A percentile compares a stretch with the other conserved stretches of the same genome.
These are phyloP conservation scores for Cryomyces antarcticus DNA, from an alignment of 495 filamentous ascomycete genomes.

Conservation along the genomic window DNA sequence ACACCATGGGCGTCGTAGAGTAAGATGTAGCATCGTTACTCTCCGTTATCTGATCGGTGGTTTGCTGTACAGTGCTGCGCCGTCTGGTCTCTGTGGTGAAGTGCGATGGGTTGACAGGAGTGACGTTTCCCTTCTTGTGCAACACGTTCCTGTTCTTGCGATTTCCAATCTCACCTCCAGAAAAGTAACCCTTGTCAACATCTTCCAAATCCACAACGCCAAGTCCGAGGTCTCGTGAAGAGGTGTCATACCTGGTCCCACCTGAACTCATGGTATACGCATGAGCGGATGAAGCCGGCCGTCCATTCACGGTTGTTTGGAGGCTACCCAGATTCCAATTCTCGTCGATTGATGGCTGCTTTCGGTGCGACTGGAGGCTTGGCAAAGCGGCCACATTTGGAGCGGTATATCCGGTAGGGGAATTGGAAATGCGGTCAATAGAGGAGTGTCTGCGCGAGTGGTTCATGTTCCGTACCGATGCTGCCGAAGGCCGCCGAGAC, in stretches of 20 bases:
- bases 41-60: neutral
- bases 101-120: constrained; percentile 46
- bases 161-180: constrained; percentile 65
- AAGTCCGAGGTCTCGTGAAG: constrained; percentile 3
- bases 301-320: constrained; percentile 5
- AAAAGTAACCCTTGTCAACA: constrained; percentile 84
- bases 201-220: constrained; percentile 24
- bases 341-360: constrained; percentile 72
- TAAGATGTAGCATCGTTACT: constrained; percentile 39
- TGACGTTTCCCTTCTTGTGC: constrained; percentile 48
- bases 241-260: constrained; percentile 3
- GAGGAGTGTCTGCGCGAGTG: constrained; percentile 77
- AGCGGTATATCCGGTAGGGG: constrained; percentile 1
- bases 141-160: constrained; percentile 51
- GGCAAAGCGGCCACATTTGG: constrained; percentile 1
- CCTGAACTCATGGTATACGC: constrained; percentile 16
- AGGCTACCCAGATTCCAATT: constrained; percentile 59
- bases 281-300: constrained; percentile 10
- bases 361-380: constrained; percentile 34
- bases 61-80: neutral
- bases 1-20: neutral
- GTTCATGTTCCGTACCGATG: constrained; percentile 64
- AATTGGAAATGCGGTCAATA: constrained; percentile 34
- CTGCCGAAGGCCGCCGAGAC: constrained; percentile 39
- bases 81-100: constrained; percentile 4